Base-by-base conservation (phyloP, 2,329 filamentous ascomycete species). In the Colletotrichum tamarilloi region DNA sequence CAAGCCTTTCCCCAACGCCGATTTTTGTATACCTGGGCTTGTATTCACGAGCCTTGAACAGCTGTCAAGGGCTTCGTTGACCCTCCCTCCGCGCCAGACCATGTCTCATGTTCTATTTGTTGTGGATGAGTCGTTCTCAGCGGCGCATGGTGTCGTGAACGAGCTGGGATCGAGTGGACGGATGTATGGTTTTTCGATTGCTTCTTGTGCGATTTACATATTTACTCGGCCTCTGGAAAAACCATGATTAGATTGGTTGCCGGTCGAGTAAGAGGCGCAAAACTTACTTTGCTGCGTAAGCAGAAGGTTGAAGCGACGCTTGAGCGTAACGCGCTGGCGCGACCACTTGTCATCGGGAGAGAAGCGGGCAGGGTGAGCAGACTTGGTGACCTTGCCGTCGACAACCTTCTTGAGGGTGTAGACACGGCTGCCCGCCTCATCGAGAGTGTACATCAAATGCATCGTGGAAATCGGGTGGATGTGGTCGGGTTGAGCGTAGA, bases 291-390 rank as follows among this genome's bases (percentile, higher is more conserved):
- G 93, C 88, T 97, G 94, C 67, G 94, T 97, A 82, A 98, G 86
- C 75, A 98, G 91, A 76, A 98, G 89, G 62, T 93, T 93, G 82
- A 97, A 98, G 81, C 97, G 90, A 87, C 94, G 95, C 92, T 98
- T 98, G 80, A 98, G 89, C 24, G 95, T 97, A 62, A 98, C 95
- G 78, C 97, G 92, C 87, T 98, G 96, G 82, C 95, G 94, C 80
- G 95, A 98, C 90, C 97, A 98, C 89, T 98, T 98, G 89, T 99
- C 97, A 86, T 99, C 97, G 76, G 97, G 97, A 59, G 95, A 98
- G 89, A 98, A 99, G 78, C 97, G 91, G 56, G 97, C 97, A 59
- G 97, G 96, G 87, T 98, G 96, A 69, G 97, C 97, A 67, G 94
- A 97, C 89, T 97, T 98, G 83, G 96, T 97, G 81, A 98, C 94